These are phyloP conservation scores for Streptanthus diversifolius DNA, from an alignment of 345 rosid genomes.

Conservation along the genomic window DNA sequence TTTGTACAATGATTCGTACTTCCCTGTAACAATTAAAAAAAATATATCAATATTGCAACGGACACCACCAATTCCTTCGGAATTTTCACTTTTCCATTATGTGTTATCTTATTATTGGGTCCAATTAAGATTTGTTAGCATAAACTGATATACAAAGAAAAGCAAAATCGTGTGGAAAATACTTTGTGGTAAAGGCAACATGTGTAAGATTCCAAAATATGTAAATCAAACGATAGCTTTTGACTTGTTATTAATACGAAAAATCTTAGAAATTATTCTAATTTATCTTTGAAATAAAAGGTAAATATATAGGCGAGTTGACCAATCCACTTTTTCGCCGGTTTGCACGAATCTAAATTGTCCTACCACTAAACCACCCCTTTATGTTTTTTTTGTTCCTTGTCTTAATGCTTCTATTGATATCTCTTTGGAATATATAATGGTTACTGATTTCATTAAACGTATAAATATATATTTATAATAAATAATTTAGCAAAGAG, in stretches of 20 bases:
- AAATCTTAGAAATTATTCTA: neutral
- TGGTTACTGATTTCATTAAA: neutral
- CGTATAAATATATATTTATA: neutral
- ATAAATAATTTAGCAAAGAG: too few relatives aligned
- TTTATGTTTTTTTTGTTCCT: neutral
- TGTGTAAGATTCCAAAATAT: constrained; percentile 21
- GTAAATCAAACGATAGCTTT: constrained; percentile 29
- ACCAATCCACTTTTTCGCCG: neutral
- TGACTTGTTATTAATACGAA: neutral
- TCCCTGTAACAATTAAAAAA: neutral
- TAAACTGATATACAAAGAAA: neutral
- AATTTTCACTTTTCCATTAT: neutral
- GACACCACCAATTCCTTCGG: neutral
- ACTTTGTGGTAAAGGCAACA: constrained; percentile 15
- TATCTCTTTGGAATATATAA: neutral
- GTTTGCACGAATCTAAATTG: constrained; percentile 8
- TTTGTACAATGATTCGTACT: constrained; percentile 32
- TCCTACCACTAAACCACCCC: constrained; percentile 20
- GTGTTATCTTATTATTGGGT: constrained; percentile 4
- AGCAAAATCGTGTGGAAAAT: neutral
- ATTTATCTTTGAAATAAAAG: neutral
- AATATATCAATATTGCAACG: neutral
- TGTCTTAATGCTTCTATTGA: constrained; percentile 8
- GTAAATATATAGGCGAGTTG: neutral
- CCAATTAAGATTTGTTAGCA: neutral